Conservation (phyloP, 2,329 filamentous ascomycete species). For the Pseudocercospora macadamiae region DNA sequence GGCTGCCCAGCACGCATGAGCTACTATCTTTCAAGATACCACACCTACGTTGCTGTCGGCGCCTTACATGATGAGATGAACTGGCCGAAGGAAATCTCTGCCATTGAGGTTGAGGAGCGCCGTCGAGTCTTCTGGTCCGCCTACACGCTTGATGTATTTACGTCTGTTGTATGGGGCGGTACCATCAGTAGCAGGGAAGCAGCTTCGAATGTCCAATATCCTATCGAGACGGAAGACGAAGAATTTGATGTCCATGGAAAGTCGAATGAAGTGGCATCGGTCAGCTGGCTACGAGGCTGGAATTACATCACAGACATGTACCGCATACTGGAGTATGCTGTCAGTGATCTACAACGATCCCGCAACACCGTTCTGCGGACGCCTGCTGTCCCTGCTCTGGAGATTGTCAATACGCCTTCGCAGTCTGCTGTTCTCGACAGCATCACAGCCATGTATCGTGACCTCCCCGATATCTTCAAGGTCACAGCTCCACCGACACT, state of each 20-base stretch:
- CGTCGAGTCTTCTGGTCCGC: constrained; percentile 58
- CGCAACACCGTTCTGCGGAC: not conserved
- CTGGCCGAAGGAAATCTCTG: constrained; percentile 50
- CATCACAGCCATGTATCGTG: constrained; percentile 21
- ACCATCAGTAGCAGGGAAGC: constrained; percentile 49
- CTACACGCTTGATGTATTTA: constrained; percentile 59
- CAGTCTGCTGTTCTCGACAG: constrained; percentile 16
- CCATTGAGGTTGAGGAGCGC: constrained; percentile 52
- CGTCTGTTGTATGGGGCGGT: constrained; percentile 55
- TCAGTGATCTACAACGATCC: constrained; percentile 15
- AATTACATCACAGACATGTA: constrained; percentile 62
- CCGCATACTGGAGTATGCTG: constrained; percentile 54
- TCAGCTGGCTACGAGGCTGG: constrained; percentile 57
- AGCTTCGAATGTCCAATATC: constrained; percentile 51
- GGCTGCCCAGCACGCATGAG: constrained; percentile 52
- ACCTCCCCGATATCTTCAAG: constrained; percentile 28
- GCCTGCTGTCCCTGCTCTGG: constrained; percentile 7
- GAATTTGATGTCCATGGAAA: constrained; percentile 15
- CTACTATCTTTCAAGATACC: constrained; percentile 52
- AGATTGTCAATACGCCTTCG: constrained; percentile 5
- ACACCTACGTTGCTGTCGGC: constrained; percentile 51
- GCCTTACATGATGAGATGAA: constrained; percentile 53
- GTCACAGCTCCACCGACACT: constrained; percentile 27
- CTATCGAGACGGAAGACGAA: constrained; percentile 51
- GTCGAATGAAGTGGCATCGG: constrained; percentile 34